Evolutionary conservation across 139 green algal genomes (phyloP).

Genomic region (Astrephomene gubernaculifera): DNA sequence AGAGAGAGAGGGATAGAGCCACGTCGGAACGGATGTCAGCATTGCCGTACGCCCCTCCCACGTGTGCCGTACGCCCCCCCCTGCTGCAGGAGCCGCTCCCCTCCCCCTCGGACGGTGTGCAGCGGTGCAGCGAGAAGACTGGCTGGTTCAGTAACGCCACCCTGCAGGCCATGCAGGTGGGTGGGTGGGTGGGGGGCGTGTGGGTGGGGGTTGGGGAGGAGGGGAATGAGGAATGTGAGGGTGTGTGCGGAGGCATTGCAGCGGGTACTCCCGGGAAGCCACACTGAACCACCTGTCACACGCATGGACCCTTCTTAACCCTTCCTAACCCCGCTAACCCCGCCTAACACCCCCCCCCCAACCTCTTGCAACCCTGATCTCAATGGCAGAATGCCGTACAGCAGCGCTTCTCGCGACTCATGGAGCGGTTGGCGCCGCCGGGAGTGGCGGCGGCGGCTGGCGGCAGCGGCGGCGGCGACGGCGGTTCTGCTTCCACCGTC

Average conservation of each 20-base stretch:
- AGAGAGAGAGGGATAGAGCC: no score
- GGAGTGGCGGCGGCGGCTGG: background rate
- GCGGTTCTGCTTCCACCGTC: background rate
- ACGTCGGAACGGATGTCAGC: no score
- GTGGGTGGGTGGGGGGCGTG: background rate
- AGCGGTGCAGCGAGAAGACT: constrained; percentile 41
- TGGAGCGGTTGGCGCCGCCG: constrained; percentile 6
- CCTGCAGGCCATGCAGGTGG: constrained; percentile 23
- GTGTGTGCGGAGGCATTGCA: no score
- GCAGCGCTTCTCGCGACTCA: constrained; percentile 27
- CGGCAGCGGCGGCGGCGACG: background rate
- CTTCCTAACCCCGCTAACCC: no score
- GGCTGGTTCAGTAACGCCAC: constrained; percentile 34
- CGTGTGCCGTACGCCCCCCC: no score
- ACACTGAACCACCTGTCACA: no score
- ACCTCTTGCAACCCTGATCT: no score
- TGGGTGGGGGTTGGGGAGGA: background rate
- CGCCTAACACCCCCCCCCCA: no score
- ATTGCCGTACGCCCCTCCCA: no score
- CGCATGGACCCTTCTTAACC: no score
- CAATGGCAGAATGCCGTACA: background rate
- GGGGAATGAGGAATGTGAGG: background rate
- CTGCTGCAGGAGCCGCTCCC: background rate
- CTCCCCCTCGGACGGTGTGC: background rate
- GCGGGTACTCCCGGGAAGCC: no score